These are phyloP conservation scores for Forsythia suspensa DNA, from an alignment of 257 asterid species.

Conservation along the genomic window DNA sequence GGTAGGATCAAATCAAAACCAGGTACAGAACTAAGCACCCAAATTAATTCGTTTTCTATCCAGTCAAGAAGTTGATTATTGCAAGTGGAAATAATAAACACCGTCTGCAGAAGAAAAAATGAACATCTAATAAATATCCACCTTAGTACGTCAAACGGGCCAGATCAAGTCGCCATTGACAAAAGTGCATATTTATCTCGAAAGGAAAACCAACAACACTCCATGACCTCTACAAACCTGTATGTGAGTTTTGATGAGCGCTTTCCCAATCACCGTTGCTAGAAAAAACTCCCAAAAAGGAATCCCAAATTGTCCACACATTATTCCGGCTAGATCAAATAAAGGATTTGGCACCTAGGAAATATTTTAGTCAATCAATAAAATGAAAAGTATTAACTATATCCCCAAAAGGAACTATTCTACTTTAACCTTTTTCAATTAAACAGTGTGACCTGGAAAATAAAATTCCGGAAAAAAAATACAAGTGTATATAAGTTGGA, in stretches of 20 bases:
- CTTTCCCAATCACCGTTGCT: slow-evolving; percentile 88
- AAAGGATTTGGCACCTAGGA: slow-evolving; percentile 86
- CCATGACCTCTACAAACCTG: slow-evolving; percentile 49
- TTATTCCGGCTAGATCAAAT: slow-evolving; percentile 95
- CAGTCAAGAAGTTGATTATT: slow-evolving; percentile 91
- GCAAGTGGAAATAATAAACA: slow-evolving; percentile 80
- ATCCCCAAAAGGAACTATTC: background rate
- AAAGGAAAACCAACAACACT: background rate
- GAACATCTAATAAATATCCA: background rate
- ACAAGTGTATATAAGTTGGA: background rate
- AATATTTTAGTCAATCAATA: slow-evolving; percentile 16
- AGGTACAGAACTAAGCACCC: slow-evolving; percentile 78
- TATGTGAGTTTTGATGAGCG: slow-evolving; percentile 83
- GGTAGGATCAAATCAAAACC: slow-evolving; percentile 62
- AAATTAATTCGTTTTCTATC: slow-evolving; percentile 80
- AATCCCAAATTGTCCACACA: slow-evolving; percentile 92
- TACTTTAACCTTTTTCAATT: too few species aligned
- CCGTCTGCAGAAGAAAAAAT: slow-evolving; percentile 55
- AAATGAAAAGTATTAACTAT: background rate
- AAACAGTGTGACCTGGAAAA: background rate
- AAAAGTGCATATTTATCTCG: background rate
- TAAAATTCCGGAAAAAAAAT: background rate
- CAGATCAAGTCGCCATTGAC: background rate
- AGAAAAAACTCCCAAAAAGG: slow-evolving; percentile 88
- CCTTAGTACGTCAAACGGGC: background rate